A percentile compares a stretch with the other conserved stretches of the same genome.
Conservation (phyloP, 257 asterid species). For the Nicotiana attenuata region DNA sequence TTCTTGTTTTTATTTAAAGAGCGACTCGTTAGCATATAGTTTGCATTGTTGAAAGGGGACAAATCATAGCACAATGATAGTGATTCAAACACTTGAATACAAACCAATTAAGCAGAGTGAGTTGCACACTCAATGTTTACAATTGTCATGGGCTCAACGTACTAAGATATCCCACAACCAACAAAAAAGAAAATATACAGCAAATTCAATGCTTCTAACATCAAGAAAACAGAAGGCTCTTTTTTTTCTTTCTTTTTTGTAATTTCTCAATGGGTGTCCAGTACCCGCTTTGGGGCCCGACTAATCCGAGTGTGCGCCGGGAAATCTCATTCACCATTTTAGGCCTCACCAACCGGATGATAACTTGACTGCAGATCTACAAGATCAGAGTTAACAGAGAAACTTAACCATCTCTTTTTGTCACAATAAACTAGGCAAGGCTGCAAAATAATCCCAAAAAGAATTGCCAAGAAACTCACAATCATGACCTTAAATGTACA, state of each 20-base stretch:
- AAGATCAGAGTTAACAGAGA: conserved; percentile 24
- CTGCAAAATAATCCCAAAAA: conserved; percentile 43
- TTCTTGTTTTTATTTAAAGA: too few species aligned
- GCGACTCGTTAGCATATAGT: not conserved
- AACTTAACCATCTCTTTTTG: conserved; percentile 42
- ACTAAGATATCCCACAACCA: not conserved
- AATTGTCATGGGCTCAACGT: not conserved
- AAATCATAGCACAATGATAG: not conserved
- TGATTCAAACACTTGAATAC: not conserved
- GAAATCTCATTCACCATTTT: not conserved
- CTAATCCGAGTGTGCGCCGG: too few species aligned
- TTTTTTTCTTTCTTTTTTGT: too few species aligned
- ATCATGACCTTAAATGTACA: conserved; percentile 48
- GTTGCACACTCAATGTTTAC: not conserved
- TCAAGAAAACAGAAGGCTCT: not conserved
- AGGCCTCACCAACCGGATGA: conserved; percentile 11
- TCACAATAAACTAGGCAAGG: conserved; percentile 43
- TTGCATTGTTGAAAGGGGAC: not conserved
- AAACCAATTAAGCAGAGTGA: not conserved
- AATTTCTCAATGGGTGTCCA: too few species aligned
- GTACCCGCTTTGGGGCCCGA: too few species aligned
- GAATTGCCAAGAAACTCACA: conserved; percentile 39
- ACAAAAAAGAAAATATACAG: not conserved
- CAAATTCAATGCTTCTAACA: not conserved
- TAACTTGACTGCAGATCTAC: conserved; percentile 16